Conservation (phyloP, 2,329 filamentous ascomycete genomes). For the Balansia obtecta region DNA sequence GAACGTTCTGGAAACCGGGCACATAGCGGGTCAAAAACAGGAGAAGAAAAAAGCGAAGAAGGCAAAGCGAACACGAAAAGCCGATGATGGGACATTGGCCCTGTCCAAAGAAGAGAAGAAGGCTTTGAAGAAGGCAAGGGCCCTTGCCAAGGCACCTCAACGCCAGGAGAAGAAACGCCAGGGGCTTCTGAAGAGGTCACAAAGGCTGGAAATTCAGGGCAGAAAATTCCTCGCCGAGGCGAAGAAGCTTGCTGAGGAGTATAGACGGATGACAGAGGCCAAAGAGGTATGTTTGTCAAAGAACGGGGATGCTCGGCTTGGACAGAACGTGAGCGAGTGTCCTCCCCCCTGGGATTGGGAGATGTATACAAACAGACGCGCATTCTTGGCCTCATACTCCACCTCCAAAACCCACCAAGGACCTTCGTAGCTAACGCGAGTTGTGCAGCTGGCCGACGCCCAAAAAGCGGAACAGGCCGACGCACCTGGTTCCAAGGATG, state of each 20-base stretch:
- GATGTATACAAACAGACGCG: neutral
- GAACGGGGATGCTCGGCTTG: neutral
- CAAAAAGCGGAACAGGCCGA: slow-evolving; percentile 11
- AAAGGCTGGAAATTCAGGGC: slow-evolving; percentile 28
- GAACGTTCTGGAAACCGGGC: neutral
- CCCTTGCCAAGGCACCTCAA: slow-evolving; percentile 12
- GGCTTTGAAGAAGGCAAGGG: slow-evolving; percentile 20
- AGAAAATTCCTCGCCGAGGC: slow-evolving; percentile 28
- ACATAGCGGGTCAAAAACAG: neutral
- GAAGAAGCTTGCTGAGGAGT: slow-evolving; percentile 19
- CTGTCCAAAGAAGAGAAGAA: slow-evolving; percentile 15
- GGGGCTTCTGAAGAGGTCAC: slow-evolving; percentile 22
- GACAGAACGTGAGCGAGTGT: neutral
- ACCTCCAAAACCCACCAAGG: neutral
- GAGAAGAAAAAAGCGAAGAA: neutral
- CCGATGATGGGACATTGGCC: slow-evolving; percentile 22
- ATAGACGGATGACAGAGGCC: slow-evolving; percentile 12
- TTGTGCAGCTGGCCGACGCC: slow-evolving; percentile 10
- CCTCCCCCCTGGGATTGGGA: neutral
- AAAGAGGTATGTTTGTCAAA: slow-evolving; percentile 7
- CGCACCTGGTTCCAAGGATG: slow-evolving; percentile 8
- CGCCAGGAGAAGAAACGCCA: slow-evolving; percentile 27
- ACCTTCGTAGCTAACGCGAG: slow-evolving; percentile 1
- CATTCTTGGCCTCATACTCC: neutral
- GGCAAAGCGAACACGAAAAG: slow-evolving; percentile 8